These are phyloP conservation scores for Trametes villosa DNA, from an alignment of 768 basidiomycete genomes.

Conservation along the genomic window DNA sequence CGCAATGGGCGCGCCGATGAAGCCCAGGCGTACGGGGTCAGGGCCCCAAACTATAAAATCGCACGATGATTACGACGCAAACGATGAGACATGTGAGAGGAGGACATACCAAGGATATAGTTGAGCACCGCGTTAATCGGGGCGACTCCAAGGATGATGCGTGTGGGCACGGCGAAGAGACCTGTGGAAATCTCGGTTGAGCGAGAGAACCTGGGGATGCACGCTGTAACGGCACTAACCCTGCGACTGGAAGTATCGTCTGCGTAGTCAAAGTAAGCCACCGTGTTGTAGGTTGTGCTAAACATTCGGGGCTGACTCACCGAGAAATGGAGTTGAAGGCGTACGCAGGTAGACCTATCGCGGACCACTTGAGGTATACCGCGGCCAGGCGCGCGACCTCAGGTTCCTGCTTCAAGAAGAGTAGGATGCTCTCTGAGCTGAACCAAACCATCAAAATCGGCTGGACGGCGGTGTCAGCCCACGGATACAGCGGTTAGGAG, in stretches of 20 bases:
- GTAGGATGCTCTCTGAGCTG: conserved; percentile 78
- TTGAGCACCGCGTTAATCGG: conserved; percentile 86
- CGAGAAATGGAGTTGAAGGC: conserved; percentile 58
- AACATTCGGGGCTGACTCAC: conserved; percentile 30
- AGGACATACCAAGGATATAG: conserved; percentile 71
- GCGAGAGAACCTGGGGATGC: background rate
- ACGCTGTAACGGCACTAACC: conserved; percentile 41
- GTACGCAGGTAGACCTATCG: conserved; percentile 81
- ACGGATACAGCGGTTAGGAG: background rate
- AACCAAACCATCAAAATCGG: conserved; percentile 77
- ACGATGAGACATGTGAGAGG: background rate
- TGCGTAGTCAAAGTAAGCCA: conserved; percentile 25
- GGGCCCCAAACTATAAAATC: conserved; percentile 82
- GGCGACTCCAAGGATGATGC: conserved; percentile 79
- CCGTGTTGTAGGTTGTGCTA: background rate
- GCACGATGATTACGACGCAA: background rate
- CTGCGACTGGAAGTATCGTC: conserved; percentile 84
- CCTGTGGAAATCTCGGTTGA: conserved; percentile 43
- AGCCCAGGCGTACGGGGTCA: conserved; percentile 76
- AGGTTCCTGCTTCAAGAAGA: conserved; percentile 78
- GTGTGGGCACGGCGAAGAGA: conserved; percentile 83
- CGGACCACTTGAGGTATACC: conserved; percentile 75
- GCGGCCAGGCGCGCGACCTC: conserved; percentile 81
- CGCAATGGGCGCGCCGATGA: conserved; percentile 90
- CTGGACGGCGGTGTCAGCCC: conserved; percentile 26